Evolutionary conservation across 805 yeast species (phyloP).

Genomic region (Candida fluviatilis): DNA sequence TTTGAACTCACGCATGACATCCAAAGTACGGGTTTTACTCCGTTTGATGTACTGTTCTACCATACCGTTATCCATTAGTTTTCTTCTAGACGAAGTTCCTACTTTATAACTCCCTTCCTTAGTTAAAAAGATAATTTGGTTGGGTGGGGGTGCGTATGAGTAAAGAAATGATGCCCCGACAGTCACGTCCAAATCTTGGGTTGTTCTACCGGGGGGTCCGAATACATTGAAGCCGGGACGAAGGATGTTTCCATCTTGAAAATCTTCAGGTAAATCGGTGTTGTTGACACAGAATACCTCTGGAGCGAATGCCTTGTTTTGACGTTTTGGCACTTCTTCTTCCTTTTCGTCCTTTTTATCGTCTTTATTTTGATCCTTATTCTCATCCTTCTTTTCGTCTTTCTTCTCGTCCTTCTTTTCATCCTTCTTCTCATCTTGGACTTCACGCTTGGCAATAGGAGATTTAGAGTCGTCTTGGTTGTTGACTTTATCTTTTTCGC

Average conservation of each 20-base stretch:
- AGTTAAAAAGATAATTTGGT: conserved; percentile 34
- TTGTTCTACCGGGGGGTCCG: conserved; percentile 24
- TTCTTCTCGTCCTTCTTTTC: conserved; percentile 3
- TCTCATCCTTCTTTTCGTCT: not conserved
- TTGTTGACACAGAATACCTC: conserved; percentile 17
- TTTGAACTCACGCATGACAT: conserved; percentile 18
- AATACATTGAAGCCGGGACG: conserved; percentile 38
- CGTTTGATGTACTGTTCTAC: conserved; percentile 17
- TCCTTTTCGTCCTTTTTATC: conserved; percentile 6
- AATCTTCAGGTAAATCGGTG: conserved; percentile 11
- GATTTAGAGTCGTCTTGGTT: no score
- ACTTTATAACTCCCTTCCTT: conserved; percentile 31
- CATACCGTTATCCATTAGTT: conserved; percentile 18
- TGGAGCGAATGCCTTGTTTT: conserved; percentile 5
- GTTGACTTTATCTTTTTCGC: no score
- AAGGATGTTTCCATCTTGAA: conserved; percentile 17
- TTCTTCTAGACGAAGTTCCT: conserved; percentile 9
- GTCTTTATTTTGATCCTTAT: not conserved
- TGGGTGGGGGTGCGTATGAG: conserved; percentile 37
- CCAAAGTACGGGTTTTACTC: conserved; percentile 8
- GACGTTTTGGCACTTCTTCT: conserved; percentile 3
- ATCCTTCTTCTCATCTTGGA: not conserved
- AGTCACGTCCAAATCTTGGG: conserved; percentile 21
- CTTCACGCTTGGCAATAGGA: not conserved
- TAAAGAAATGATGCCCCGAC: conserved; percentile 39